Percentiles rank a stretch among this genome's conserved stretches.
Conservation (phyloP, 2,329 filamentous ascomycete genomes). For the Fusarium sororula region DNA sequence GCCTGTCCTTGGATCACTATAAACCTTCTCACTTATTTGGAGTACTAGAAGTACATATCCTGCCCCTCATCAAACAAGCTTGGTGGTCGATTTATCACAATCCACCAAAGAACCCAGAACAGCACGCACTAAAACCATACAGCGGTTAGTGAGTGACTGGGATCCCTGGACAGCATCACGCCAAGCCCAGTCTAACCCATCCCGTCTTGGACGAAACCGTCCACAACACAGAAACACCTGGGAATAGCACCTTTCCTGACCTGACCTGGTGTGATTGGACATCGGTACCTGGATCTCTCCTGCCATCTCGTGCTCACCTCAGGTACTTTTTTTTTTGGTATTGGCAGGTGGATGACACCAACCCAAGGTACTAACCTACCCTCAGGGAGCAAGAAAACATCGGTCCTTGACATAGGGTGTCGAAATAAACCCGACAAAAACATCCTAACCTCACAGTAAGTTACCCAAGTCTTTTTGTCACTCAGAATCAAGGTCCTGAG, state of each 20-base stretch:
- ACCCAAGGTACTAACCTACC: background rate
- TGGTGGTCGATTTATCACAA: background rate
- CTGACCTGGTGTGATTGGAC: slow-evolving; percentile 13
- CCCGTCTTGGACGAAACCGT: slow-evolving; percentile 32
- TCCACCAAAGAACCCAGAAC: background rate
- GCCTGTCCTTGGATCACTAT: background rate
- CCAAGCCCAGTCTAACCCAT: slow-evolving; percentile 27
- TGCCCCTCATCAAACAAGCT: background rate
- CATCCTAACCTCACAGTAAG: too few relatives aligned
- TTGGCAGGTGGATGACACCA: background rate
- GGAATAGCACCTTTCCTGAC: slow-evolving; percentile 25
- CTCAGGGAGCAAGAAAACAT: too few relatives aligned
- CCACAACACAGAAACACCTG: slow-evolving; percentile 17
- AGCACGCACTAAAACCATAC: background rate
- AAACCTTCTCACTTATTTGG: background rate
- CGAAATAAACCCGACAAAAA: too few relatives aligned
- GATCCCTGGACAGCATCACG: slow-evolving; percentile 17
- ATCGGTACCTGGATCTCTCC: slow-evolving; percentile 16
- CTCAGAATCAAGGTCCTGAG: too few relatives aligned
- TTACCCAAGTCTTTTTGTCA: too few relatives aligned
- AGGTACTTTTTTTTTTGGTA: slow-evolving; percentile 14
- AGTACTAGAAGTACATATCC: background rate
- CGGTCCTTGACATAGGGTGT: too few relatives aligned
- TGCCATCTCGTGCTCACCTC: slow-evolving; percentile 1
- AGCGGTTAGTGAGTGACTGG: slow-evolving; percentile 14